Base-by-base conservation (phyloP, 2,329 filamentous ascomycete genomes). In the Parasarocladium wereldwijsianum region DNA sequence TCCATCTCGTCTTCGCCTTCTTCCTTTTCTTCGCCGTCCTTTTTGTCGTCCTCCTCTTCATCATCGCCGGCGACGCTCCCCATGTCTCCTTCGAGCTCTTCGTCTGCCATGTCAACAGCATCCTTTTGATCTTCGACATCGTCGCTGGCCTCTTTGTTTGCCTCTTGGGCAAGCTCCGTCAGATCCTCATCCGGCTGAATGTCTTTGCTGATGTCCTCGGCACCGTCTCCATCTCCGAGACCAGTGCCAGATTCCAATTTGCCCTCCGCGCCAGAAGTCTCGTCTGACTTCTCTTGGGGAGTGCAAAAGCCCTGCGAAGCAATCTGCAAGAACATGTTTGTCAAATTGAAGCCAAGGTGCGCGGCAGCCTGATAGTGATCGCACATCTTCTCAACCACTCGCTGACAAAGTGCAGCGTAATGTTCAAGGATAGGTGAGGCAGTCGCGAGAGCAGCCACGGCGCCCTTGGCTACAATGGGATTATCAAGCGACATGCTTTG, bases 121-220 rank as follows among this genome's bases (percentile, higher is more conserved):
- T 90, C 82, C 42, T 86, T 73, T 46, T 87, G 71, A 40, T 85
- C 75, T 40, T 86, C 76, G 32, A 85, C 77, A 11, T 81, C 76
- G 2, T 62, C 65, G 8, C 59, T 56, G 21, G 70, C 61, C 38
- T 79, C 69, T 36, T 74, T 67, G 36, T 82, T 77, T 24, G 75
- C 68, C 44, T 94, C 80, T 49, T 94, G 83, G 0, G 90, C 87
- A 25, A 98, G 62, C 41, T 98, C 90, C 1, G 81, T 75, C 4
- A 98, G 59, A 47, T 98, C 86, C 50, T 99, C 90, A 36, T 98
- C 87, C 11, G 87, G 78, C 38, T 82, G 74, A 26, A 98, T 79
- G 45, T 98, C 90, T 49, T 98, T 96, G 54, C 86, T 96, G 39
- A 98, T 96, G 51, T 98, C 87, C 48, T 98, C 86, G 4, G 80